Percentiles rank a stretch among this genome's conserved stretches.
Conservation (phyloP, 2,329 filamentous ascomycete genomes). For the Nigrospora oryzae region DNA sequence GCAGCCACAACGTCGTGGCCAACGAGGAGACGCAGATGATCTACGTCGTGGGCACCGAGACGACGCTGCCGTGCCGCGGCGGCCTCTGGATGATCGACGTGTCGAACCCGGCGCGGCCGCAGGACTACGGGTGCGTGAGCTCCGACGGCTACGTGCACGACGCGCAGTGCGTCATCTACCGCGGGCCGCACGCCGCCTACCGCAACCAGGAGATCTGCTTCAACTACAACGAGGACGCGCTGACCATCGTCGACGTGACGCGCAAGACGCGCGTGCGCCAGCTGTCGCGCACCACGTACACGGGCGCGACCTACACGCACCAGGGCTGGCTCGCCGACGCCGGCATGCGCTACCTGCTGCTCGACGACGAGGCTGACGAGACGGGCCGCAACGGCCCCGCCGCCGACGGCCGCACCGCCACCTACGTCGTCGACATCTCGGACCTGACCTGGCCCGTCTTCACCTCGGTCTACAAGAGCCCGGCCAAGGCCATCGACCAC, state of each 20-base stretch:
- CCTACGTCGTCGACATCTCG: conserved; percentile 37
- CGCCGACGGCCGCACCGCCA: conserved; percentile 27
- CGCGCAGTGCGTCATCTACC: conserved; percentile 49
- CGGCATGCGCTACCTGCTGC: conserved; percentile 25
- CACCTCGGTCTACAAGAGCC: conserved; percentile 29
- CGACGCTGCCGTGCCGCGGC: conserved; percentile 34
- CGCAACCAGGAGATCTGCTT: conserved; percentile 43
- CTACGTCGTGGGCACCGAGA: conserved; percentile 35
- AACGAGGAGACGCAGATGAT: conserved; percentile 29
- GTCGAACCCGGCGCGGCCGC: conserved; percentile 41
- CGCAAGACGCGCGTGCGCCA: conserved; percentile 31
- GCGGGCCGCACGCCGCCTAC: conserved; percentile 36
- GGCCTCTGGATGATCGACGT: conserved; percentile 54
- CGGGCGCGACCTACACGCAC: conserved; percentile 45
- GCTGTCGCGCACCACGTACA: conserved; percentile 43
- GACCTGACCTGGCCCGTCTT: conserved; percentile 27
- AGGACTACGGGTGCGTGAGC: conserved; percentile 42
- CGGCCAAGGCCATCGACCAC: conserved; percentile 30
- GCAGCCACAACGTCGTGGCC: conserved; percentile 37
- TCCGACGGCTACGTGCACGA: conserved; percentile 53
- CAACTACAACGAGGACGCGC: conserved; percentile 43
- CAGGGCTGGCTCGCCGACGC: conserved; percentile 41
- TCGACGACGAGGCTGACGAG: conserved; percentile 43
- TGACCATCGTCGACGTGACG: conserved; percentile 42
- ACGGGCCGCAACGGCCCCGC: conserved; percentile 25